Evolutionary conservation across 371 early-diverging fungal species (phyloP).

Genomic region (Massospora cicadina): DNA sequence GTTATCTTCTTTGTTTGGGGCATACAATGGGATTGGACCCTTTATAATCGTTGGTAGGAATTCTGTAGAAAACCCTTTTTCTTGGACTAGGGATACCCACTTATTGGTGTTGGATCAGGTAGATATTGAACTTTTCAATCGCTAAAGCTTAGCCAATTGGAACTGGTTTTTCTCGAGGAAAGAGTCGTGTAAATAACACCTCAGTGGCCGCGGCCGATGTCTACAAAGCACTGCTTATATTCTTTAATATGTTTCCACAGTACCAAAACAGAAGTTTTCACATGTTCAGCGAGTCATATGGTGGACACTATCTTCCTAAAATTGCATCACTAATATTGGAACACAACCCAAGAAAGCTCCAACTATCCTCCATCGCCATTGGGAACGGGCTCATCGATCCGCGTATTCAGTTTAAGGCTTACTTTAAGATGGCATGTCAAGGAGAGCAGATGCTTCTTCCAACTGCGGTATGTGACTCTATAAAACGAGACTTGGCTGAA

Average conservation of each 20-base stretch:
- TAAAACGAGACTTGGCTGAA: background rate
- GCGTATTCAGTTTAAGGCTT: slow-evolving; percentile 31
- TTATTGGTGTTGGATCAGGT: slow-evolving; percentile 55
- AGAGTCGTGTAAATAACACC: slow-evolving; percentile 24
- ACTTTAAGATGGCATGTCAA: background rate
- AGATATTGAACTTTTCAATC: background rate
- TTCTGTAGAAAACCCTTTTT: slow-evolving; percentile 28
- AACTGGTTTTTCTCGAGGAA: slow-evolving; percentile 56
- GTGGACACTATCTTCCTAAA: slow-evolving; percentile 56
- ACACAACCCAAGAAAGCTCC: slow-evolving; percentile 29
- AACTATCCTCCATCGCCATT: slow-evolving; percentile 45
- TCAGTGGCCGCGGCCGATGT: slow-evolving; percentile 43
- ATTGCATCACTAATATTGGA: slow-evolving; percentile 33
- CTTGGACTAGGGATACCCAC: slow-evolving; percentile 53
- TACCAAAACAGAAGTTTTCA: slow-evolving; percentile 31
- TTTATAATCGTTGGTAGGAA: slow-evolving; percentile 39
- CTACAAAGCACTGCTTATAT: slow-evolving; percentile 53
- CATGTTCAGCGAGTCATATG: slow-evolving; percentile 46
- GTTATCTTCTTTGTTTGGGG: slow-evolving; percentile 57
- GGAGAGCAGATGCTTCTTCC: slow-evolving; percentile 11
- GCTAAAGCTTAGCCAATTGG: slow-evolving; percentile 26
- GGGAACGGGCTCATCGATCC: slow-evolving; percentile 76
- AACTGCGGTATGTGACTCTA: background rate
- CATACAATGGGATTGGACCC: slow-evolving; percentile 69
- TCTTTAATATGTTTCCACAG: slow-evolving; percentile 43